A percentile compares a stretch with the other conserved stretches of the same genome.
Conservation (phyloP, 1,284 basidiomycete genomes). For the Puccinia coronata region DNA sequence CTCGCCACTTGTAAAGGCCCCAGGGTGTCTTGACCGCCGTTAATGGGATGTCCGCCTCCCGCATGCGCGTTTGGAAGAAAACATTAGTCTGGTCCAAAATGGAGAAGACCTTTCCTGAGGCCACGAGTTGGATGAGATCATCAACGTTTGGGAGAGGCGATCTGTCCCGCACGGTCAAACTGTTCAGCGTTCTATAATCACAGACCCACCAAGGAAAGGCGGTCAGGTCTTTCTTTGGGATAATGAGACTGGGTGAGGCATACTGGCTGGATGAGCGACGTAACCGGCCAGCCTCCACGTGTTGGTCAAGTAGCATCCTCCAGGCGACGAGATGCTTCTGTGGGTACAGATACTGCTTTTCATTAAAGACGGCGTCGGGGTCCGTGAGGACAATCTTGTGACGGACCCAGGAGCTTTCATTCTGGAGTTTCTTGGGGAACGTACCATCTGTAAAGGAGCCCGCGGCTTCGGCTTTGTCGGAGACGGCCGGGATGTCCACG, state of each 20-base stretch:
- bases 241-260: no score
- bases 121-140: background rate
- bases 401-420: no score
- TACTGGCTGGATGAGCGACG: no score
- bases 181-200: background rate
- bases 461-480: background rate
- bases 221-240: no score
- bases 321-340: no score
- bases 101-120: slow-evolving; percentile 55
- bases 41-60: slow-evolving; percentile 59
- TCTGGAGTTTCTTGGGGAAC: background rate
- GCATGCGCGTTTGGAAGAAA: slow-evolving; percentile 61
- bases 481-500: background rate
- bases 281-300: no score
- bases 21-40: slow-evolving; percentile 61
- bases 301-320: no score
- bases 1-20: slow-evolving; percentile 61
- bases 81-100: slow-evolving; percentile 62
- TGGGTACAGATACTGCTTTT: no score
- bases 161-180: background rate
- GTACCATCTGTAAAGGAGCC: background rate
- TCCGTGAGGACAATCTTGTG: no score
- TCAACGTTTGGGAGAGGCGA: slow-evolving; percentile 21
- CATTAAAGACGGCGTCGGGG: no score
- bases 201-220: background rate